Evolutionary conservation across 768 basidiomycete species (phyloP), one percentile per base, ranked within the genome.

Genomic region (Mrakia hoshinonis): DNA sequence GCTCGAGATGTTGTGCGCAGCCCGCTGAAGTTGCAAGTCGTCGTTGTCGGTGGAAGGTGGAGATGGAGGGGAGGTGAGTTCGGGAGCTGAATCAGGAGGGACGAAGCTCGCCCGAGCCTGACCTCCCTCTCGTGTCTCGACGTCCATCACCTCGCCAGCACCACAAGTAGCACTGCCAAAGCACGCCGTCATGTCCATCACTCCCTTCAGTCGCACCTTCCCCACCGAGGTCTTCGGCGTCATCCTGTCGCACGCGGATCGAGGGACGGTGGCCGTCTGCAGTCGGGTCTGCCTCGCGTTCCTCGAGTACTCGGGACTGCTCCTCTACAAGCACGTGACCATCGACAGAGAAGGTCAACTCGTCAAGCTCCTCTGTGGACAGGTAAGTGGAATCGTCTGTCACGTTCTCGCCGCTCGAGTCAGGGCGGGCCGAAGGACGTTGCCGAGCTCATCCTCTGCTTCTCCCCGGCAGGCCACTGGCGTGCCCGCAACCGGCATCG

Each of bases 261-360:
- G 29, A 10, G 54, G 54, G n/a, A 48, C 39, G 15, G 39, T 65
- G 6, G 43, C 43, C 2, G n/a, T 4, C 31, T 65, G 63, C 31
- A 46, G 43, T 24, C 12, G 26, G 20, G 63, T 65, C 43, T 46
- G 46, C 63, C 48, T 65, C 48, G 39, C 63, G 31, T 65, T 48
- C 46, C 63, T 65, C n/a, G 24, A 65, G 22, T 46, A 46, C 24
- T 11, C 63, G 26, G 63, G 24, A 26, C 63, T 43, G 39, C 5
- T 65, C 4, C 46, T 65, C 26, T 65, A 65, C 24, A 48, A n/a
- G 6, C 18, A 63, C 22, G 26, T 63, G 3, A 38, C 3, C 13
- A 39, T 63, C 38, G 62, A 46, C 36, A 43, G 47, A 24, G 39
- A 65, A 12, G 43, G 9, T 15, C 39, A 48, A 7, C 26, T 46